Percentiles rank a stretch among this genome's conserved stretches.
Evolutionary conservation across 2,329 filamentous ascomycete species (phyloP).

Genomic region (Colletotrichum sp.): DNA sequence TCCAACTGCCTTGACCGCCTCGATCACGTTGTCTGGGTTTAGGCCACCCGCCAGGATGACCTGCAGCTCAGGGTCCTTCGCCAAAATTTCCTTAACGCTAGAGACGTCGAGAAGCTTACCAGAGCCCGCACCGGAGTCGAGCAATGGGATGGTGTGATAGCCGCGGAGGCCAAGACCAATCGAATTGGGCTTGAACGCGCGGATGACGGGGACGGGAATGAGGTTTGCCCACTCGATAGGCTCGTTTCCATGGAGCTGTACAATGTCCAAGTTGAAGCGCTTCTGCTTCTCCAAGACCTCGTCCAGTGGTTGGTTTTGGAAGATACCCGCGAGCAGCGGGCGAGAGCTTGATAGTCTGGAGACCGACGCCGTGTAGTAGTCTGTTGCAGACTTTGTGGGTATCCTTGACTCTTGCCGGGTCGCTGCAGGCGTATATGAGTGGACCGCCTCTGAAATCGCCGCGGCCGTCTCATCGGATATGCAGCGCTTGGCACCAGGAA

Average conservation of each 20-base stretch:
- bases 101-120: constrained; percentile 78
- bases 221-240: constrained; percentile 87
- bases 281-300: constrained; percentile 82
- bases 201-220: constrained; percentile 93
- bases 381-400: constrained; percentile 44
- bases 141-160: constrained; percentile 81
- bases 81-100: constrained; percentile 70
- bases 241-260: constrained; percentile 92
- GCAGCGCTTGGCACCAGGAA: constrained; percentile 78
- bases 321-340: constrained; percentile 89
- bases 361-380: constrained; percentile 73
- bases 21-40: constrained; percentile 76
- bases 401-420: constrained; percentile 30
- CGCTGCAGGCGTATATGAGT: constrained; percentile 61
- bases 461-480: constrained; percentile 80
- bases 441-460: constrained; percentile 81
- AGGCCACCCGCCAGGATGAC: constrained; percentile 88
- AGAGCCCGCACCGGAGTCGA: constrained; percentile 87
- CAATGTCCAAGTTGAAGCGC: constrained; percentile 79
- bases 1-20: constrained; percentile 68
- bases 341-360: constrained; percentile 57
- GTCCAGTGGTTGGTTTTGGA: constrained; percentile 85
- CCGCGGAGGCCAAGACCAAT: constrained; percentile 75
- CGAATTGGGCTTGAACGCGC: constrained; percentile 79
- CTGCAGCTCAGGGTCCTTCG: constrained; percentile 71